Conservation (phyloP, 768 basidiomycete genomes). For the Amanita rimosa region DNA sequence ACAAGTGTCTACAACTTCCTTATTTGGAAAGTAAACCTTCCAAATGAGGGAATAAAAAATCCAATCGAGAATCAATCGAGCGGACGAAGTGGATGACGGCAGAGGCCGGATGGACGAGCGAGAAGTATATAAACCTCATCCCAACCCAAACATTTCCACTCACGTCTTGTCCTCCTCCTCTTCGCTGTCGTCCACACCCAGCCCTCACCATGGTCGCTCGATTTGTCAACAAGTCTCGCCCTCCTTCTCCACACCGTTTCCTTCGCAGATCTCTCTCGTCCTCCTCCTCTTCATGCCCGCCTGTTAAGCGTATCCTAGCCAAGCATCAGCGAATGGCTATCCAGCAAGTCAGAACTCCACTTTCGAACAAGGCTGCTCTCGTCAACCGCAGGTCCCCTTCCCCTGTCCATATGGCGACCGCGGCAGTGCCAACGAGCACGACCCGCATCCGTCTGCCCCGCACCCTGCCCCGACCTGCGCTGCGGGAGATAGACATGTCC, state of each 20-base stretch:
- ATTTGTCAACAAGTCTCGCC: constrained; percentile 3
- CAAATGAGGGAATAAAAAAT: constrained; percentile 2
- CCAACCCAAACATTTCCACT: neutral
- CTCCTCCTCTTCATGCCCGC: constrained; percentile 1
- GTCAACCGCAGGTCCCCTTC: neutral
- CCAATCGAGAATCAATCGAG: constrained; percentile 1
- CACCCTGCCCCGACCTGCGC: constrained; percentile 12
- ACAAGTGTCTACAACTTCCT: constrained; percentile 1
- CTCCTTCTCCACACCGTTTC: neutral
- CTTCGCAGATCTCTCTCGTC: neutral
- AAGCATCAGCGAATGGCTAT: constrained; percentile 1
- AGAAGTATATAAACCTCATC: neutral
- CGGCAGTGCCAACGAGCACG: neutral
- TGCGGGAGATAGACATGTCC: constrained; percentile 9
- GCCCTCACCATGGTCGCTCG: neutral
- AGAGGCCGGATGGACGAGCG: neutral
- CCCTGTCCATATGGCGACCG: neutral
- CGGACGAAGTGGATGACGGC: neutral
- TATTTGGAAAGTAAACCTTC: neutral
- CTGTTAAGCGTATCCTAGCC: constrained; percentile 2
- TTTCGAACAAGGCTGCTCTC: constrained; percentile 4
- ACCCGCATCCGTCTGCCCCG: constrained; percentile 10
- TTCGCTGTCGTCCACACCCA: neutral
- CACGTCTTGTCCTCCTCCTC: too few relatives aligned
- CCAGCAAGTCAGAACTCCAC: constrained; percentile 2